A percentile compares a stretch with the other conserved stretches of the same genome.
Evolutionary conservation across 495 filamentous ascomycete species (phyloP).

Genomic region (Aspergillus haitiensis): DNA sequence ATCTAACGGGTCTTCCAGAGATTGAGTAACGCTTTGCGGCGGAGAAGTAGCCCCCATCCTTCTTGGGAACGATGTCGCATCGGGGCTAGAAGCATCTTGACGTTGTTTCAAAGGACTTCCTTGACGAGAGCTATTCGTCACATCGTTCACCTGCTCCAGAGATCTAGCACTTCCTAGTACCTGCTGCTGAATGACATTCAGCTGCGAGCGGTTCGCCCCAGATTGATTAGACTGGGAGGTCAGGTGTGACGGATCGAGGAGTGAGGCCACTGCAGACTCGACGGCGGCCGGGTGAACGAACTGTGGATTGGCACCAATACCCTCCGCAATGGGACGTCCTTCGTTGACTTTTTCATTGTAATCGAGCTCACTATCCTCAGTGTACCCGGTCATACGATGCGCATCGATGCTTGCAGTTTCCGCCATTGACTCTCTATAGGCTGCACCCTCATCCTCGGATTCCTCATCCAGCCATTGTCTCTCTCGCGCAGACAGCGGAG

Average conservation of each 20-base stretch:
- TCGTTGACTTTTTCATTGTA: conserved; percentile 61
- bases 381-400: conserved; percentile 60
- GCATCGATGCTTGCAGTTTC: conserved; percentile 52
- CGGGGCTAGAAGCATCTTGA: conserved; percentile 41
- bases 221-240: conserved; percentile 42
- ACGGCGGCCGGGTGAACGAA: conserved; percentile 72
- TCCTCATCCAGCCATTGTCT: conserved; percentile 52
- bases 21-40: conserved; percentile 72
- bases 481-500: conserved; percentile 26
- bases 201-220: conserved; percentile 36
- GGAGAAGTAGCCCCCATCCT: conserved; percentile 61
- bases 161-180: conserved; percentile 14
- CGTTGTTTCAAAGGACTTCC: conserved; percentile 50
- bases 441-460: conserved; percentile 55
- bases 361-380: conserved; percentile 65
- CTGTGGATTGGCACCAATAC: conserved; percentile 68
- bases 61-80: conserved; percentile 47
- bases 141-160: conserved; percentile 25
- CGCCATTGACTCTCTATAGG: conserved; percentile 50
- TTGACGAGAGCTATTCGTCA: conserved; percentile 26
- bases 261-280: conserved; percentile 84
- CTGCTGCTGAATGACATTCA: conserved; percentile 29
- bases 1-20: conserved; percentile 55
- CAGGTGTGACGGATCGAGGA: conserved; percentile 74
- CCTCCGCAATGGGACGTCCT: conserved; percentile 63